Percentiles rank a stretch among this genome's conserved stretches.
phyloP scores from a whole-genome alignment of 495 filamentous ascomycete species.

The Recurvomyces mirabilis region DNA sequence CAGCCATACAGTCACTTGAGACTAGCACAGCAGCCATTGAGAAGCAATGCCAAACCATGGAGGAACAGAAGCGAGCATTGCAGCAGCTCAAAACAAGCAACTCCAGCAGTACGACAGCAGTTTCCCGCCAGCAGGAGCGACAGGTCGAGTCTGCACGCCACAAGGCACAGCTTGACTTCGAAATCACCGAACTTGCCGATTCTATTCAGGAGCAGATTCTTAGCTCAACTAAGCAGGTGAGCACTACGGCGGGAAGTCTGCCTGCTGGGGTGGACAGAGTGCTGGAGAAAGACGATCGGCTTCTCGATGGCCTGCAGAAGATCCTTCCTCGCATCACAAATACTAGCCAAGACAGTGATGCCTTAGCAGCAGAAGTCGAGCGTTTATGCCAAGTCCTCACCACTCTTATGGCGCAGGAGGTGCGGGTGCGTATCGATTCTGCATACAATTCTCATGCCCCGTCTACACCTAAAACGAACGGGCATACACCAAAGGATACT shows the following conservation, averaged over 20 bases:
- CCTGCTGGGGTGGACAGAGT: conserved; percentile 17
- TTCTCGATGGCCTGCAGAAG: conserved; percentile 27
- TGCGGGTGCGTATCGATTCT: conserved; percentile 25
- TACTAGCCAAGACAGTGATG: conserved; percentile 3
- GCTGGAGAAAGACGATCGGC: conserved; percentile 28
- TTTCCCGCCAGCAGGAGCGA: neutral
- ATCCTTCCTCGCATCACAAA: conserved; percentile 21
- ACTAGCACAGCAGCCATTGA: conserved; percentile 29
- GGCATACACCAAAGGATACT: conserved; percentile 2
- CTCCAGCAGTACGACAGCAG: conserved; percentile 1
- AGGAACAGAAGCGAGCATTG: conserved; percentile 28
- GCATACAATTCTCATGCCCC: neutral
- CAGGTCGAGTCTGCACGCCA: conserved; percentile 24
- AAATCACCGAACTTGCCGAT: conserved; percentile 24
- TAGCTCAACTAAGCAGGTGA: conserved; percentile 16
- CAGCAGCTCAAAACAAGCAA: conserved; percentile 22
- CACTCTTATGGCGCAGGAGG: conserved; percentile 21
- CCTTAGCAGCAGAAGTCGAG: conserved; percentile 21
- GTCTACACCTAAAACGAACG: conserved; percentile 5
- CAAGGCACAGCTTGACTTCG: conserved; percentile 24
- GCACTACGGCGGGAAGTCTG: conserved; percentile 14
- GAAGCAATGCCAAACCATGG: conserved; percentile 27
- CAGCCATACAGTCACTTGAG: conserved; percentile 27
- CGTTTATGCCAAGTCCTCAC: conserved; percentile 27
- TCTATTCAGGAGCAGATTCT: conserved; percentile 18